Conservation (phyloP, 768 basidiomycete genomes). For the Tricholoma sp. region DNA sequence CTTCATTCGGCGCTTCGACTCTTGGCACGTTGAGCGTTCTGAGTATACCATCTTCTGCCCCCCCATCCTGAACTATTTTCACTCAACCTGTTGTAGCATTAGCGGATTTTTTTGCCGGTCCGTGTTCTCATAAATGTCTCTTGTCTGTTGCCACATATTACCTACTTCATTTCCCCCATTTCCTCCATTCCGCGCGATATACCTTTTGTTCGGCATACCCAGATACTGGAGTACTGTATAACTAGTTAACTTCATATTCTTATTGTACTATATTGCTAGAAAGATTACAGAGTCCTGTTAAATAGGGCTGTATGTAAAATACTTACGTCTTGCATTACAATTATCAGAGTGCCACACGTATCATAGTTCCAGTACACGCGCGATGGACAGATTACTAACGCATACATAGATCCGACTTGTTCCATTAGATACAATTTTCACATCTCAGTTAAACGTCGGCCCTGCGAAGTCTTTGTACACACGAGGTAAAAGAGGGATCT, state of each 20-base stretch:
- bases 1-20: neutral
- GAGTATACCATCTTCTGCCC: constrained; percentile 1
- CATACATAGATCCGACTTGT: neutral
- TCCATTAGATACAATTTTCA: neutral
- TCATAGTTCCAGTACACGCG: constrained; percentile 2
- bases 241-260: constrained; percentile 13
- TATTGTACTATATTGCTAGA: constrained; percentile 16
- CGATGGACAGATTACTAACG: neutral
- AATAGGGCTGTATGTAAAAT: constrained; percentile 12
- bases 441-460: neutral
- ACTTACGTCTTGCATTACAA: constrained; percentile 8
- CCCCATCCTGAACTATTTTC: neutral
- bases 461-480: neutral
- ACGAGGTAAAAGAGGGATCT: neutral
- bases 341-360: constrained; percentile 1
- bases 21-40: neutral
- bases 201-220: constrained; percentile 9
- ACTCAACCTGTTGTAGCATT: constrained; percentile 12
- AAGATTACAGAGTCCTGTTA: neutral
- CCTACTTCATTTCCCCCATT: neutral
- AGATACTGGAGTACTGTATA: constrained; percentile 9
- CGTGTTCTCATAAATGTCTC: neutral
- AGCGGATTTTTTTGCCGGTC: constrained; percentile 24
- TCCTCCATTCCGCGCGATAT: constrained; percentile 2
- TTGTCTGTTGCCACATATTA: neutral